A percentile compares a stretch with the other conserved stretches of the same genome.
Evolutionary conservation across 768 basidiomycete species (phyloP).

Genomic region (Lactifluus rugatus): DNA sequence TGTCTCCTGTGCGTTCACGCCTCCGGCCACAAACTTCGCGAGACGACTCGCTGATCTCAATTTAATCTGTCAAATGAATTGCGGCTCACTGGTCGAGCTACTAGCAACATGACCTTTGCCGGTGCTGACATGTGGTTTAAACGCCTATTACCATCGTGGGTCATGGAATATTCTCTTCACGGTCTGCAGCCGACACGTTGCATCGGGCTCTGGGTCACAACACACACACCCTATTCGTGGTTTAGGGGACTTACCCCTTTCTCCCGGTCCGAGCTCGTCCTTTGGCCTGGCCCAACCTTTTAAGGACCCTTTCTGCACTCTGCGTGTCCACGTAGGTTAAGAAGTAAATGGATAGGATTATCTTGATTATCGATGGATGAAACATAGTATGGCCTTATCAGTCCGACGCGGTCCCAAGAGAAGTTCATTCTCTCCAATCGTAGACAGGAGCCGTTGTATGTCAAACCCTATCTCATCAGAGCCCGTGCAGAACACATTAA

Average conservation of each 20-base stretch:
- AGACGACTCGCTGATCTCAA: background rate
- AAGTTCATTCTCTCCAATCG: background rate
- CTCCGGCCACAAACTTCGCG: too few species aligned
- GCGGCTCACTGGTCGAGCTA: background rate
- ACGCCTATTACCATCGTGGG: background rate
- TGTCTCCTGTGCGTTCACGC: too few species aligned
- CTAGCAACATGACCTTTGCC: background rate
- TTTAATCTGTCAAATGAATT: background rate
- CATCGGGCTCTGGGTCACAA: slow-evolving; percentile 5
- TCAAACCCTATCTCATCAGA: background rate
- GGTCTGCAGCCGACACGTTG: slow-evolving; percentile 6
- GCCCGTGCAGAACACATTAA: background rate
- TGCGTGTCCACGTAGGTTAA: background rate
- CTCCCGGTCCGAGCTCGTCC: background rate
- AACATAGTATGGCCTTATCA: background rate
- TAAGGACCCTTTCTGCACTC: background rate
- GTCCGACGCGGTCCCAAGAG: background rate
- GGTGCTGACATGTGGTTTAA: background rate
- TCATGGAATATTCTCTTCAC: slow-evolving; percentile 11
- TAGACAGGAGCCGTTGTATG: background rate
- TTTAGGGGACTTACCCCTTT: background rate
- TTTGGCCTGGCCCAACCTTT: background rate
- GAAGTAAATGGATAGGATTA: slow-evolving; percentile 4
- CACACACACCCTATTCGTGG: background rate
- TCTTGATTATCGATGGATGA: slow-evolving; percentile 16